These are phyloP conservation scores for Stylosanthes scabra DNA, from an alignment of 331 rosid genomes.

Conservation along the genomic window DNA sequence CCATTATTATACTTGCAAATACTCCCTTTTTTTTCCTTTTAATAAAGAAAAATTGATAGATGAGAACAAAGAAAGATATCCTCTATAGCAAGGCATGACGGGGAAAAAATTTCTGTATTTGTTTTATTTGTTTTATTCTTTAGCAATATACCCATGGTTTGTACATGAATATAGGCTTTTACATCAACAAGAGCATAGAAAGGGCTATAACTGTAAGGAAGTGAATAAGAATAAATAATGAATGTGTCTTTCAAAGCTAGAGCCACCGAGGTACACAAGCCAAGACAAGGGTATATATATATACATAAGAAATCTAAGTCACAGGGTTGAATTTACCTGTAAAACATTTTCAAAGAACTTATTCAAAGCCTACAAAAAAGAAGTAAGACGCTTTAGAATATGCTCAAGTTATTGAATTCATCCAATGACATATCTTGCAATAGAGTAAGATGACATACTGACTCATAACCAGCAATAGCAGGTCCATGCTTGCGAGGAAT, in stretches of 20 bases:
- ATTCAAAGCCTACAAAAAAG: slow-evolving; percentile 75
- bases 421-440: slow-evolving; percentile 31
- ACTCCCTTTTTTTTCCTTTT: neutral
- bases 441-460: slow-evolving; percentile 53
- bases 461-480: slow-evolving; percentile 92
- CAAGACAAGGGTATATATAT: neutral
- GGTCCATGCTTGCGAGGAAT: slow-evolving; percentile 99
- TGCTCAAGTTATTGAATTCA: slow-evolving; percentile 17
- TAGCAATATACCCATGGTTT: slow-evolving; percentile 13
- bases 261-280: slow-evolving; percentile 9
- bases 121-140: slow-evolving; percentile 9
- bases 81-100: neutral
- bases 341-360: slow-evolving; percentile 91
- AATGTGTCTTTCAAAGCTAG: neutral
- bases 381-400: slow-evolving; percentile 38
- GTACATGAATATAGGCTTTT: neutral
- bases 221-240: neutral
- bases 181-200: neutral
- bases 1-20: slow-evolving; percentile 30
- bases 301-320: slow-evolving; percentile 29
- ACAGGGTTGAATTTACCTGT: slow-evolving; percentile 60
- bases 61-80: slow-evolving; percentile 19
- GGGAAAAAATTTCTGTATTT: too few species aligned
- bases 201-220: too few species aligned
- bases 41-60: slow-evolving; percentile 9